Evolutionary conservation across 495 filamentous ascomycete genomes (phyloP).

Genomic region (Xylaria castorea): DNA sequence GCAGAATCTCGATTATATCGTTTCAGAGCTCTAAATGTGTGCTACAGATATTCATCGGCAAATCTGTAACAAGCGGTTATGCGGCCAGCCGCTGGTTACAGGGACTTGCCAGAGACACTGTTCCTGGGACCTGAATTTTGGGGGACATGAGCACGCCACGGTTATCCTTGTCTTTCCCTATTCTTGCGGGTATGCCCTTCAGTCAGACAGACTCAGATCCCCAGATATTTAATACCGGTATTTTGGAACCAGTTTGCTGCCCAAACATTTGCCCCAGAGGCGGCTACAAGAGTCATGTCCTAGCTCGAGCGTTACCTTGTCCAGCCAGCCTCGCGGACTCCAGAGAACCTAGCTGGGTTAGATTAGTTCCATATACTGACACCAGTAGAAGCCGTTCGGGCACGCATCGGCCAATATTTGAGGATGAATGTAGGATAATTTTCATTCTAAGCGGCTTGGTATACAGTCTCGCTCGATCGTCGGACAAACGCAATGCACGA

Average conservation of each 20-base stretch:
- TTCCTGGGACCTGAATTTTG: constrained; percentile 25
- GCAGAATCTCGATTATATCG: constrained; percentile 11
- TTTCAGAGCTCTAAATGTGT: constrained; percentile 16
- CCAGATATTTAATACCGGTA: constrained; percentile 3
- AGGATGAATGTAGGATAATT: not conserved
- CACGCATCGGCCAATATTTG: constrained; percentile 14
- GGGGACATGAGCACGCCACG: constrained; percentile 20
- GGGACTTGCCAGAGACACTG: constrained; percentile 19
- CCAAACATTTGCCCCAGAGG: not conserved
- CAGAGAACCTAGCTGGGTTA: not conserved
- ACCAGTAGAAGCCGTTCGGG: not conserved
- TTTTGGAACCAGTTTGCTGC: not conserved
- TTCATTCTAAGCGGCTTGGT: not conserved
- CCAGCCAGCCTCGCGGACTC: not conserved
- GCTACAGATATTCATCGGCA: constrained; percentile 8
- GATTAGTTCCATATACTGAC: not conserved
- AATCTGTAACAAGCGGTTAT: constrained; percentile 25
- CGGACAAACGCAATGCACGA: not conserved
- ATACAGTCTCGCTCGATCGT: not conserved
- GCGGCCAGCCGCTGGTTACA: constrained; percentile 21
- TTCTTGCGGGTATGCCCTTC: constrained; percentile 14
- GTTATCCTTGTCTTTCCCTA: constrained; percentile 27
- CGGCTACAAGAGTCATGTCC: not conserved
- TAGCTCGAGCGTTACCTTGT: not conserved
- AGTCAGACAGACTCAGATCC: constrained; percentile 25